phyloP scores from a whole-genome alignment of 2,329 filamentous ascomycete genomes.

The Fusarium torulosum region DNA sequence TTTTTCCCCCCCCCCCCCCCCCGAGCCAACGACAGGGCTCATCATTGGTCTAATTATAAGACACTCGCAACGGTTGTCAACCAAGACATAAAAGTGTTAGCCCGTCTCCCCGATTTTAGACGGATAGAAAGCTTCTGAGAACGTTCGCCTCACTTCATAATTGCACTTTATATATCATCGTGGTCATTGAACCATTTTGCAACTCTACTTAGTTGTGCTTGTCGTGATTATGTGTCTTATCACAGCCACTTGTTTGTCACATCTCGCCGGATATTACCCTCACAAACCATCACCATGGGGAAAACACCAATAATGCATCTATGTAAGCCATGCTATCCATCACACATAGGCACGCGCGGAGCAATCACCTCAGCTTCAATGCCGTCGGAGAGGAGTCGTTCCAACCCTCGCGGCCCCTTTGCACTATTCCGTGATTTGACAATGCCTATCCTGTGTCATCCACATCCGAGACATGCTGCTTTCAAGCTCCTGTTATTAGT shows the following conservation, averaged over 20 bases:
- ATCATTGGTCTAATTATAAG: conserved; percentile 9
- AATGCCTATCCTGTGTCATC: not conserved
- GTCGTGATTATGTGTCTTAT: not conserved
- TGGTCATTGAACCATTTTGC: not conserved
- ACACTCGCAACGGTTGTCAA: conserved; percentile 17
- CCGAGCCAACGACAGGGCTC: not conserved
- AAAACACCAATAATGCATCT: not conserved
- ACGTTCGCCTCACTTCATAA: conserved; percentile 22
- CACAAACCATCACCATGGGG: not conserved
- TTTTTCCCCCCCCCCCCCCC: no score
- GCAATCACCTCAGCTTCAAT: not conserved
- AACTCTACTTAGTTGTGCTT: not conserved
- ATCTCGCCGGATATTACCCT: not conserved
- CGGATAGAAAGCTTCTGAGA: not conserved
- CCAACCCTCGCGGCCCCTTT: no score
- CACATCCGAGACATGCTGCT: not conserved
- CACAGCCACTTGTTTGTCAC: not conserved
- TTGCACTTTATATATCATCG: conserved; percentile 12
- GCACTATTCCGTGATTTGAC: conserved; percentile 15
- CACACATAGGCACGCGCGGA: not conserved
- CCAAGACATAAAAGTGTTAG: conserved; percentile 10
- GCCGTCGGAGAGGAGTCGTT: no score
- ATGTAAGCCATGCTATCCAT: conserved; percentile 15
- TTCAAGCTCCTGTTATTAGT: not conserved
- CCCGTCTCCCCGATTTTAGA: conserved; percentile 2